Evolutionary conservation across 2,329 filamentous ascomycete genomes (phyloP), one percentile per base, ranked within the genome.

Genomic region (Fusarium globosum): DNA sequence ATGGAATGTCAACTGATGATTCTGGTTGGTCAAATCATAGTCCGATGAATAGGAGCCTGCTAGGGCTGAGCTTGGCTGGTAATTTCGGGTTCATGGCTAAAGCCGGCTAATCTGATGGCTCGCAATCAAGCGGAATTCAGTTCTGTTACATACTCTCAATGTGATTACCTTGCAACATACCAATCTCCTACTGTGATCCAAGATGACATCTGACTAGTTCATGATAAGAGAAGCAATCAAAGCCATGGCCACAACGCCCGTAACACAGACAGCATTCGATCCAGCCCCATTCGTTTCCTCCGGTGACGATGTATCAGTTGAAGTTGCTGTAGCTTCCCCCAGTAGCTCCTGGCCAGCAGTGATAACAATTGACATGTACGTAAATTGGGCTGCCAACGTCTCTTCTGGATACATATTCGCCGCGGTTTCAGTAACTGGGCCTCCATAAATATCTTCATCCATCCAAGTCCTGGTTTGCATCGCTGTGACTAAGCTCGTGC

Each of bases 161-260:
- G 5, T 6, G 20, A 14, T 35, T 9, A 23, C 11, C 21, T 6
- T n/a, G 5, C n/a, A 7, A 49, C 8, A 18, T 20, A 4, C 15
- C 0, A 33, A 15, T 4, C 46, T n/a, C 3, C 7, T 0, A 26
- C 23, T 20, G 7, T 1, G 4, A 51, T 10, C 2, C 3, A 18
- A 7, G 5, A 5, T 13, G 11, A 1, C 0, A 1, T 7, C 13
- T 38, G 2, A n/a, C 1, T 26, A 39, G 7, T 28, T 38, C 4
- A 59, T 10, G 15, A 67, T 8, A 10, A 57, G 30, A 7, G 33
- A 59, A 20, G 26, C 11, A 13, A 66, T 6, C 11, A 9, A 33
- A 26, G 39, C 61, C 5, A 66, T 26, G 2, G 18, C 13, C 1
- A 30, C 7, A 4, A 11, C 39, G 4, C 61, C 38, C 36, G 21